phyloP scores from a whole-genome alignment of 2,329 filamentous ascomycete genomes.

The Ilyonectria mors-panacis region DNA sequence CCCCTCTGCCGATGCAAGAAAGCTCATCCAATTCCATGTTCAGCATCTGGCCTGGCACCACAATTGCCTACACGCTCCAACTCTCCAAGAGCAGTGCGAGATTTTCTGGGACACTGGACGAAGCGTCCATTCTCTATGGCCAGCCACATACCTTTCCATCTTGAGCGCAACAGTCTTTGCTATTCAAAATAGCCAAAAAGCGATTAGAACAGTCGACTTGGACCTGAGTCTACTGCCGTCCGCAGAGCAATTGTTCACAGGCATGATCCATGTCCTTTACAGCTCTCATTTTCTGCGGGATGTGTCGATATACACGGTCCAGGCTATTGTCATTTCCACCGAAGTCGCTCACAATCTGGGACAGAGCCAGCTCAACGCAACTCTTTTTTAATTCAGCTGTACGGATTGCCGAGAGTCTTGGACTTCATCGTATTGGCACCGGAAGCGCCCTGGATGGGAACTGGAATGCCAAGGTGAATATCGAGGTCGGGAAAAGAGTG shows the following conservation, averaged over 20 bases:
- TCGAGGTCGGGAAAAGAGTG: conserved; percentile 11
- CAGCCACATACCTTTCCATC: conserved; percentile 10
- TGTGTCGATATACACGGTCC: conserved; percentile 3
- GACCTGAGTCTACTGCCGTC: not conserved
- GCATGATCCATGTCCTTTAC: conserved; percentile 9
- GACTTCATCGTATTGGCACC: conserved; percentile 10
- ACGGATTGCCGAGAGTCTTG: conserved; percentile 3
- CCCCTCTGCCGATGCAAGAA: not conserved
- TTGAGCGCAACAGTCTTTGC: conserved; percentile 3
- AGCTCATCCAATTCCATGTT: conserved; percentile 7
- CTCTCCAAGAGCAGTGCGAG: conserved; percentile 10
- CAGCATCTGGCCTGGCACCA: conserved; percentile 20
- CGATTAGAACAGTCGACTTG: not conserved
- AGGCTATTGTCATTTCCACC: conserved; percentile 20
- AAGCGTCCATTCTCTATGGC: conserved; percentile 1
- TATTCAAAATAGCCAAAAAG: not conserved
- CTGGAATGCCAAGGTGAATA: not conserved
- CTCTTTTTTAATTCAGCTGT: not conserved
- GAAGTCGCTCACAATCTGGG: conserved; percentile 17
- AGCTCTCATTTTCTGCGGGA: not conserved
- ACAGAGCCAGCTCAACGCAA: conserved; percentile 13
- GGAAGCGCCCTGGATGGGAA: too few species aligned
- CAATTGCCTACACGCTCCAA: conserved; percentile 12
- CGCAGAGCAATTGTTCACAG: conserved; percentile 1
- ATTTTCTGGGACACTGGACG: conserved; percentile 12